Base-by-base conservation (phyloP, 345 rosid genomes). In the Lepidium africanum region DNA sequence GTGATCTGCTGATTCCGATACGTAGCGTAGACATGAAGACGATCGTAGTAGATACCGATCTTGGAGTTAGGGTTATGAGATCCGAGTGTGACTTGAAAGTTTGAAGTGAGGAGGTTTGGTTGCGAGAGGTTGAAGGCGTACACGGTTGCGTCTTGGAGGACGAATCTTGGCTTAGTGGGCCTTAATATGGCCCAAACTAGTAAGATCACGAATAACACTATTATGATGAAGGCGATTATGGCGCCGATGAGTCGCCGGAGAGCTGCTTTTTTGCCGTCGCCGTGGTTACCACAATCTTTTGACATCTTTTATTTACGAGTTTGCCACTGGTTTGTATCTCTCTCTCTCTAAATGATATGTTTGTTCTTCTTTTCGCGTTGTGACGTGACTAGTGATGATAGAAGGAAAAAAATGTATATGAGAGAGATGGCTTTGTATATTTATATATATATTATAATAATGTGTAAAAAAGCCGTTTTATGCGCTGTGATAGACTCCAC, bases 91-190 rank as follows among this genome's bases (percentile, higher is more conserved):
- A 91, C 77, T 45, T 86, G 94, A 76, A 95, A 80, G 80, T 74
- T 87, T 72, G 90, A 81, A 13, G 98, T 87, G 76, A 95, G 84
- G 66, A 74, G 57, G 66, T 86, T 86, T 4, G 96, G 94, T 42
- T 70, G 71, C 1, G 99, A 69, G 77, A 83, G 53, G 83, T 91
- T 95, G 87, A 95, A 95, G 79, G 78, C 82, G 75, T 65, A 86
- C 63, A 95, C 87, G 69, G 98, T 95, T 77, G 84, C 90, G 83
- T 95, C 99, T 74, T 89, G 98, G 81, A 95, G 87, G 76, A 84
- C 5, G 85, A 95, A 91, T 3, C 60, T 63, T 2, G 99, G 99
- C 17, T 95, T 95, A 2, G 69, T 50, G 0, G 99, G 99, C 9
- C 81, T 85, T 45, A 91, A 91, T 57, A 91, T 79, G 57, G 83